Evolutionary conservation across 1,284 basidiomycete species (phyloP), one percentile per base, ranked within the genome.

Genomic region (Trametes pubescens): DNA sequence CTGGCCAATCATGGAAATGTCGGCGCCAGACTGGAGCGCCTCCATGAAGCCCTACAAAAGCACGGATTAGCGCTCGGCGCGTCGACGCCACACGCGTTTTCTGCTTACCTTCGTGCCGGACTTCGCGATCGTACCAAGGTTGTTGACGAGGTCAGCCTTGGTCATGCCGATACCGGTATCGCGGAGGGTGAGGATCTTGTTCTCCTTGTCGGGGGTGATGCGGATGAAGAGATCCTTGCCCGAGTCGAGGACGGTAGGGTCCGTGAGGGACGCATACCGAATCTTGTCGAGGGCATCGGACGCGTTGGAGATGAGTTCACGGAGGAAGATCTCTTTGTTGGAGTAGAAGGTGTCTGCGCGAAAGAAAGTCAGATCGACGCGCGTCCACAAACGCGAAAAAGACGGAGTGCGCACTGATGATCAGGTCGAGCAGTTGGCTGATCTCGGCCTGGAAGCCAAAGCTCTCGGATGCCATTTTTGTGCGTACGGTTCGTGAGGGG

Each of bases 161-260:
- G 95, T 98, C 95, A 98, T 98, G 80, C 98, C 97, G 72, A 99
- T 86, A 91, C 98, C 98, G 66, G 95, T 94, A 80, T 99, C 97
- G 68, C 95, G 94, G 80, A 99, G 91, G 78, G 87, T 84, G 65
- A 99, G 89, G 65, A 91, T 80, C 79, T 97, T 98, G 86, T 94
- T 93, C 83, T 98, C 96, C 86, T 96, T 96, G 88, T 99, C 92
- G 69, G 95, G 95, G 69, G 84, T 88, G 84, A 98, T 94, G 65
- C 93, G 91, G 79, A 98, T 96, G 86, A 82, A 92, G 67, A 98
- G 92, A 26, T 96, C 94, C 86, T 94, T 96, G 78, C 88, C 91
- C 29, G 88, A 77, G 64, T 98, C 96, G 76, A 98, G 93, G 67
- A 83, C 91, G 34, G 92, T 86, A 38, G 95, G 90, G 76, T 98